A percentile compares a stretch with the other conserved stretches of the same genome.
phyloP scores from a whole-genome alignment of 306 rosid genomes.

The Urtica urens region DNA sequence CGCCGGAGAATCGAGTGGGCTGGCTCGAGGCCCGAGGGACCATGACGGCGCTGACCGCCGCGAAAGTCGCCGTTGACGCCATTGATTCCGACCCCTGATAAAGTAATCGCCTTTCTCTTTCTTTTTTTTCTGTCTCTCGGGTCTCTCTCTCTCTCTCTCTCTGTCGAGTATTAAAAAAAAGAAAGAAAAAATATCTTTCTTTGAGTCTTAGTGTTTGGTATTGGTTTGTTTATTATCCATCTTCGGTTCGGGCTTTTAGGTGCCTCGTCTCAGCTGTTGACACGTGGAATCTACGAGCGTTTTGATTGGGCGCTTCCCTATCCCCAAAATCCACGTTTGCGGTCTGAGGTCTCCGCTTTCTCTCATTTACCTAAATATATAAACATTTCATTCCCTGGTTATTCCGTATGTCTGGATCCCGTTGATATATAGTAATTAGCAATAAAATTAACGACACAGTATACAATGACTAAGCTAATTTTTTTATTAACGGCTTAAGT shows the following conservation, averaged over 20 bases:
- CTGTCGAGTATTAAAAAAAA: neutral
- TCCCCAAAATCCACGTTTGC: slow-evolving; percentile 47
- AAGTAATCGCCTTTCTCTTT: neutral
- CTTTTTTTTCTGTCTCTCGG: neutral
- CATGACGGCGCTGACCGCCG: slow-evolving; percentile 51
- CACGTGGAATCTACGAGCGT: slow-evolving; percentile 39
- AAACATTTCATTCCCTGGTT: neutral
- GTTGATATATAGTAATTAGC: too few species aligned
- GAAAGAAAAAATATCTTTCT: neutral
- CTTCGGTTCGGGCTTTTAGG: neutral
- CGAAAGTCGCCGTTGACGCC: slow-evolving; percentile 50
- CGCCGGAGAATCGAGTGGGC: slow-evolving; percentile 47
- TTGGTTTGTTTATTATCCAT: slow-evolving; percentile 42
- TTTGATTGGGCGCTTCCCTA: slow-evolving; percentile 55
- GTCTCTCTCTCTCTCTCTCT: neutral
- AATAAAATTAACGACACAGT: too few species aligned
- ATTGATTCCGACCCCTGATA: neutral
- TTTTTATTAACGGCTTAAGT: too few species aligned
- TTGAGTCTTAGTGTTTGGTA: slow-evolving; percentile 15
- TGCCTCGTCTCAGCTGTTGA: slow-evolving; percentile 13
- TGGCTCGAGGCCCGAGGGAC: slow-evolving; percentile 26
- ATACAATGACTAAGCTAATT: too few species aligned
- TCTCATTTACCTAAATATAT: neutral
- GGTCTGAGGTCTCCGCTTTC: slow-evolving; percentile 8
- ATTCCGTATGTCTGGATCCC: too few species aligned